Percentiles rank a stretch among this genome's conserved stretches.
Conservation (phyloP, 1,284 basidiomycete species). For the Sporisorium exsertum region DNA sequence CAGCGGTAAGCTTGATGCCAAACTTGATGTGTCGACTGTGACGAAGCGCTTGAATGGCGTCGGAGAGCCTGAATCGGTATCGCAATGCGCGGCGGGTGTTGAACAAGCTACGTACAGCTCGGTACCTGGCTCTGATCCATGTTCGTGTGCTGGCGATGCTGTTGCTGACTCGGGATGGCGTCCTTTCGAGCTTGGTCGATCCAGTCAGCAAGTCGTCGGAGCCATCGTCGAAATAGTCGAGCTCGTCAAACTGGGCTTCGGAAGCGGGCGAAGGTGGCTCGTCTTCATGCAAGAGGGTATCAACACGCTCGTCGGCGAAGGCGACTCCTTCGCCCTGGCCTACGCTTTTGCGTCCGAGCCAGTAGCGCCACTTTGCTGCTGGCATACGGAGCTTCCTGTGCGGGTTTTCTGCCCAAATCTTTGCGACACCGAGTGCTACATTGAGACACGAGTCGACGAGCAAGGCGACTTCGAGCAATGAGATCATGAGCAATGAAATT, state of each 20-base stretch:
- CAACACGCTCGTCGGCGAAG: conserved; percentile 28
- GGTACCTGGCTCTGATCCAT: conserved; percentile 11
- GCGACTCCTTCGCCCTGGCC: conserved; percentile 14
- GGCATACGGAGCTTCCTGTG: conserved; percentile 24
- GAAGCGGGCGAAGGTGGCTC: conserved; percentile 16
- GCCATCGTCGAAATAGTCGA: conserved; percentile 31
- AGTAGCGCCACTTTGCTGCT: conserved; percentile 38
- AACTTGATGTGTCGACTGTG: conserved; percentile 71
- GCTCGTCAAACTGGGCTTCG: conserved; percentile 6
- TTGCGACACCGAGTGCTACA: conserved; percentile 19
- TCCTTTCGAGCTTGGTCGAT: conserved; percentile 12
- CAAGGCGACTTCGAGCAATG: conserved; percentile 56
- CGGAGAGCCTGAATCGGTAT: conserved; percentile 42
- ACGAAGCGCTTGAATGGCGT: conserved; percentile 47
- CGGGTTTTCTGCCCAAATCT: conserved; percentile 14
- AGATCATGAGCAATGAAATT: conserved; percentile 54
- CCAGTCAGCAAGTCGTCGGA: conserved; percentile 7
- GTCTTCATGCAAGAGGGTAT: conserved; percentile 33
- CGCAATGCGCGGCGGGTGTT: conserved; percentile 17
- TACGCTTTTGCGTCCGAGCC: conserved; percentile 26
- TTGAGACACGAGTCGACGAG: conserved; percentile 37
- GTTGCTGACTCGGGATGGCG: conserved; percentile 18
- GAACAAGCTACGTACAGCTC: conserved; percentile 9
- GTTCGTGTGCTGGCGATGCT: conserved; percentile 8
- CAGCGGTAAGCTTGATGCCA: conserved; percentile 70